Evolutionary conservation across 2,329 filamentous ascomycete genomes (phyloP), one percentile per base, ranked within the genome.

Genomic region (Corinectria fuckeliana): DNA sequence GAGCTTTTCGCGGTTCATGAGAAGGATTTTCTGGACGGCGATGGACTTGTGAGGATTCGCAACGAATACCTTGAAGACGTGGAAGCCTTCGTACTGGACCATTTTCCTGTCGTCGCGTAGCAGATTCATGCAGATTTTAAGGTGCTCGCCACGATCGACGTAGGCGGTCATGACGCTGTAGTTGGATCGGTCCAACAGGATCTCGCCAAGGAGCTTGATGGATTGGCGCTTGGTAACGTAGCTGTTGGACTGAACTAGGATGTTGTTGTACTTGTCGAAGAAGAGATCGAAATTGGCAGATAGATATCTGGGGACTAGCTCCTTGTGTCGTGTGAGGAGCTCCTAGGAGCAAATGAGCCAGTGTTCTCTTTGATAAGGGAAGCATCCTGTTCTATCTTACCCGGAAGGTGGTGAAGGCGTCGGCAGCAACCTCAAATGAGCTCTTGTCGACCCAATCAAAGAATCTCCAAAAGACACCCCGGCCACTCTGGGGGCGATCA

Each of bases 51-150:
- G 93, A 7, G 95, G 95, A 75, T 99, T 99, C 60, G 95, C 95
- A 53, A 98, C 95, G 77, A 99, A 99, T 63, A 99, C 94, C 82
- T 99, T 99, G 85, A 99, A 99, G 39, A 99, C 94, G 75, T 99
- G 95, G 76, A 99, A 99, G 7, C 93, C 95, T 76, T 99, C 95
- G 75, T 99, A 99, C 77, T 98, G 95, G 62, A 99, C 95, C 93
- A 99, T 99, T 77, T 96, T 95, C 68, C 94, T 88, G 76, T 98
- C 94, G 75, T 98, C 95, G 67, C 93, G 89, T 61, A 99, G 81
- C 60, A 99, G 83, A 76, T 96, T 98, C 95, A 99, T 99, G 80
- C 93, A 95, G 65, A 98, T 91, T 80, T 99, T 99, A 69, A 99
- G 85, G 73, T 99, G 93, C 74, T 98, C 94, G 60, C 93, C 93